A percentile compares a stretch with the other conserved stretches of the same genome.
Conservation (phyloP, 441 rosid species). For the Bocquillonia castaneifolia region DNA sequence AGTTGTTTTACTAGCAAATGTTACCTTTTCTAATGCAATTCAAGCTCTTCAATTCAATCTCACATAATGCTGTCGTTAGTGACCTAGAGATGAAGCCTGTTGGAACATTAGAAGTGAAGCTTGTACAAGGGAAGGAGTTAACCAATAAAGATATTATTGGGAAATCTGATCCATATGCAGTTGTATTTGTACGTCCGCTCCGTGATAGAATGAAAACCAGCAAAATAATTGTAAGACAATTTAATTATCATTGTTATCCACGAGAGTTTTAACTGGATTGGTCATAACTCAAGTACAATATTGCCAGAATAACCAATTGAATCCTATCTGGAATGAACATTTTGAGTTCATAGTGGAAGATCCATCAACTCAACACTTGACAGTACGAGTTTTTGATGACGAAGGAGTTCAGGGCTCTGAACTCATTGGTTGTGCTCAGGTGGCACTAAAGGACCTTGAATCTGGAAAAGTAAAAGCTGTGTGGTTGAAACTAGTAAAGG, state of each 20-base stretch:
- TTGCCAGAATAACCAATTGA: constrained; percentile 77
- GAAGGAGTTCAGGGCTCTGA: constrained; percentile 92
- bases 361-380: constrained; percentile 76
- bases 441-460: constrained; percentile 59
- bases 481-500: constrained; percentile 94
- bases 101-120: constrained; percentile 90
- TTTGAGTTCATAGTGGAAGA: constrained; percentile 87
- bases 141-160: constrained; percentile 85
- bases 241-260: not conserved
- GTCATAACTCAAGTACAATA: constrained; percentile 6
- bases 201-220: constrained; percentile 69
- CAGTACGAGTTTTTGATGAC: constrained; percentile 70
- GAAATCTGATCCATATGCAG: constrained; percentile 96
- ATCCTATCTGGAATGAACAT: constrained; percentile 96
- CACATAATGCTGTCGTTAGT: constrained; percentile 30
- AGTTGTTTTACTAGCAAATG: not conserved
- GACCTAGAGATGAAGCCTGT: constrained; percentile 87
- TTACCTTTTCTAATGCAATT: not conserved
- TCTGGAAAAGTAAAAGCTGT: constrained; percentile 95
- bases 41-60: not conserved
- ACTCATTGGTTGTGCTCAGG: constrained; percentile 74
- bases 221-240: constrained; percentile 64
- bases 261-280: not conserved
- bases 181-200: constrained; percentile 67
- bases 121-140: constrained; percentile 81